Percentiles rank a stretch among this genome's conserved stretches.
phyloP scores from a whole-genome alignment of 306 rosid species.

The Cucurbita pepo region DNA sequence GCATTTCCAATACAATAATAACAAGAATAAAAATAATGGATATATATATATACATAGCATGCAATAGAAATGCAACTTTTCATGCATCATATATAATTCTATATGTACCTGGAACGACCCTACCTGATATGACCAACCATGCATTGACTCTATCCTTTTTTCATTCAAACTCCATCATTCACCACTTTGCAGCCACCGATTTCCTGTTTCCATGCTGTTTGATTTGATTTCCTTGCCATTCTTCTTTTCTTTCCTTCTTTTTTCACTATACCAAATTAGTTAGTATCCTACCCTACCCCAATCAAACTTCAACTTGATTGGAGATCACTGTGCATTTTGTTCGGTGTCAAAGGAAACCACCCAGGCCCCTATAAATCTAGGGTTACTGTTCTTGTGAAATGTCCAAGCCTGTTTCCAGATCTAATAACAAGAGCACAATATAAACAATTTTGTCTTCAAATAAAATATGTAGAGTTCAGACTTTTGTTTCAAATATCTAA shows the following conservation, averaged over 20 bases:
- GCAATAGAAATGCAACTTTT: slow-evolving; percentile 1
- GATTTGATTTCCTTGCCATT: not conserved
- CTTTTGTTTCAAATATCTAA: not conserved
- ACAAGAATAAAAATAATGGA: not conserved
- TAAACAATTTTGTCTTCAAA: not conserved
- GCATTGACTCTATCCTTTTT: slow-evolving; percentile 8
- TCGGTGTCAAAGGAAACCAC: not conserved
- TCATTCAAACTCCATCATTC: slow-evolving; percentile 11
- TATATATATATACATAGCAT: not conserved
- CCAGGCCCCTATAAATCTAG: not conserved
- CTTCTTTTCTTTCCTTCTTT: not conserved
- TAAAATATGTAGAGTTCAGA: not conserved
- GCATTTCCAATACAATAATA: not conserved
- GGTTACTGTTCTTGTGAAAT: not conserved
- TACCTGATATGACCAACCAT: slow-evolving; percentile 9
- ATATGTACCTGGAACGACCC: not conserved
- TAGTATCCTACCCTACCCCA: not conserved
- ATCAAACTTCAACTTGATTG: not conserved
- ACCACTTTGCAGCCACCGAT: slow-evolving; percentile 8
- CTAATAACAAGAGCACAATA: not conserved
- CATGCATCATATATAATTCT: not conserved
- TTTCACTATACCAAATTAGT: slow-evolving; percentile 1
- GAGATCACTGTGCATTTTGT: not conserved
- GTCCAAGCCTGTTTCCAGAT: not conserved
- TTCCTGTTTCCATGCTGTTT: slow-evolving; percentile 4